Evolutionary conservation across 2,329 filamentous ascomycete species (phyloP), one percentile per base, ranked within the genome.

Genomic region (Byssochlamys sp.): DNA sequence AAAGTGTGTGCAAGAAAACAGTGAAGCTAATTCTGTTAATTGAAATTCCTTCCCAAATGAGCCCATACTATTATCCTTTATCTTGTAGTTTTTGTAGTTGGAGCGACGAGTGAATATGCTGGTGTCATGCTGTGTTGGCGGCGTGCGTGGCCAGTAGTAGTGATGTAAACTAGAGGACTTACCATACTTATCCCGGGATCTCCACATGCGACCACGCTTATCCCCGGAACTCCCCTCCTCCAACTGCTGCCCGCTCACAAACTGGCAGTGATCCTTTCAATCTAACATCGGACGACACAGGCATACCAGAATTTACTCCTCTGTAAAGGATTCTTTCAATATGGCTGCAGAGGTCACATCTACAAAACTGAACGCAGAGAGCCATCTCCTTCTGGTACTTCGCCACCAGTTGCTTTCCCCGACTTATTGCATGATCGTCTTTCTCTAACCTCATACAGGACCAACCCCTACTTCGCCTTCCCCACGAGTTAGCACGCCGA

Each of bases 391-490:
- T 53, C 67, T 80, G 63, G 77, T 79, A 76, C 55, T 57, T 53
- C 52, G 50, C 39, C 60, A 53, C 53, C 49, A 52, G 35, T 49
- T 57, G 12, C 33, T 55, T 19, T 59, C 55, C 56, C 53, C 57
- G 50, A 55, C 28, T 29, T 29, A 29, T 53, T 11, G 27, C 53
- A 48, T 55, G 60, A 54, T 57, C 59, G 56, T 27, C 62, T 51
- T 19, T 49, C 35, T 57, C 25, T 56, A 48, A 35, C 51, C 24
- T 25, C 5, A 48, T 49, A 28, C 51, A 92, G 91, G 94, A 99
- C 70, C 92, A 97, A 82, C 88, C 92, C 3, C 88, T 97, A 63
- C 85, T 99, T 64, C 90, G 91, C 33, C 84, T 97, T 25, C 94
- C 94, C 19, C 88, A 92, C 74, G 94, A 97, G 71, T 87, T 96